Percentiles rank a stretch among this genome's conserved stretches.
These are phyloP conservation scores for Pythium phragmiticola DNA, from an alignment of 352 stramenopile genomes.

Conservation along the genomic window DNA sequence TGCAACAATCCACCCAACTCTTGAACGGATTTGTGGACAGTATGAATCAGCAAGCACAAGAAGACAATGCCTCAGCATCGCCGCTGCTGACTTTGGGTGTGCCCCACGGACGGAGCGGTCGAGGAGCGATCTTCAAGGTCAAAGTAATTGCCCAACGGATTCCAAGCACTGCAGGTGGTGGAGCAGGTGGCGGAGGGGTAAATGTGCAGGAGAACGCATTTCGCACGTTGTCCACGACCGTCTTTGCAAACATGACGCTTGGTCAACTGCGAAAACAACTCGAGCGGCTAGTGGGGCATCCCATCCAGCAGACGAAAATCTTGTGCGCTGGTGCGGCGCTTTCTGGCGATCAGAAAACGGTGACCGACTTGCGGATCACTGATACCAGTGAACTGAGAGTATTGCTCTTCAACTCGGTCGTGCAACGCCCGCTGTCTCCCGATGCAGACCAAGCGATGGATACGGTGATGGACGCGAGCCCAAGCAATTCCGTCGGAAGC, in stretches of 20 bases:
- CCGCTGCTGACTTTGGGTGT: conserved; percentile 53
- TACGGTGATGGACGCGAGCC: not conserved
- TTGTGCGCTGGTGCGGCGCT: conserved; percentile 64
- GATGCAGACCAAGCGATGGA: conserved; percentile 27
- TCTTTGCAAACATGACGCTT: conserved; percentile 82
- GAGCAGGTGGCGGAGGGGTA: conserved; percentile 6
- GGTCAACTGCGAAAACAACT: conserved; percentile 71
- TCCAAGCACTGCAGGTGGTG: conserved; percentile 32
- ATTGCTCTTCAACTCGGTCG: conserved; percentile 81
- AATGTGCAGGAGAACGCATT: conserved; percentile 52
- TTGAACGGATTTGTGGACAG: conserved; percentile 59
- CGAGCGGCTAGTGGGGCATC: conserved; percentile 66
- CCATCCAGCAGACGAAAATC: conserved; percentile 82
- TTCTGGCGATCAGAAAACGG: conserved; percentile 77
- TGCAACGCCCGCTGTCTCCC: conserved; percentile 44
- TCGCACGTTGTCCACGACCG: conserved; percentile 50
- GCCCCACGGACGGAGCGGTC: conserved; percentile 65
- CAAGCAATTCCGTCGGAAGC: conserved; percentile 36
- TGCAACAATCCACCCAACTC: conserved; percentile 78
- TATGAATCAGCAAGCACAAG: conserved; percentile 4
- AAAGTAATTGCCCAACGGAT: conserved; percentile 82
- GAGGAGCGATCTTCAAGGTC: conserved; percentile 75
- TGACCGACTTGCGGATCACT: conserved; percentile 74
- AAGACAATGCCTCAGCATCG: conserved; percentile 28
- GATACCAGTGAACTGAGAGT: conserved; percentile 76